Conservation (phyloP, 179 eudicot species). For the Drosera spatulata region DNA sequence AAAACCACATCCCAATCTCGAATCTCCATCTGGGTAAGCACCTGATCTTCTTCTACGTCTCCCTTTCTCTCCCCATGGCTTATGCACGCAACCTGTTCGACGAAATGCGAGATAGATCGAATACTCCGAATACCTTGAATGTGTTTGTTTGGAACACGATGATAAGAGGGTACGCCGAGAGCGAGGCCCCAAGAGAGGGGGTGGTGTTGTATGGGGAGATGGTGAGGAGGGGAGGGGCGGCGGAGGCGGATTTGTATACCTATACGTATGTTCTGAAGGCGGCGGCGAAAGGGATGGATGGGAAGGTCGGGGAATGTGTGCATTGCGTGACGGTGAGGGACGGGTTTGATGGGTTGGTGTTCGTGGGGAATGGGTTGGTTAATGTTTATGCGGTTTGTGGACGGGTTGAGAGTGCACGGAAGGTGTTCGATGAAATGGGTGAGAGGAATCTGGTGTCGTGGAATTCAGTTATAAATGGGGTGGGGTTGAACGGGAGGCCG, state of each 20-base stretch:
- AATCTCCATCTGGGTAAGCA: slow-evolving; percentile 58
- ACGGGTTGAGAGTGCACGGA: slow-evolving; percentile 44
- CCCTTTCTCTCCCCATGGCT: slow-evolving; percentile 44
- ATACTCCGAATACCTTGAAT: slow-evolving; percentile 16
- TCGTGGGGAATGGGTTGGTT: slow-evolving; percentile 62
- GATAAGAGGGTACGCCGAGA: slow-evolving; percentile 80
- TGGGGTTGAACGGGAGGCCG: slow-evolving; percentile 55
- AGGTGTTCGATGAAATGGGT: slow-evolving; percentile 57
- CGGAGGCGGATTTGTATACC: slow-evolving; percentile 60
- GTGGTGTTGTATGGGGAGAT: slow-evolving; percentile 36
- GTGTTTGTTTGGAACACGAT: slow-evolving; percentile 67
- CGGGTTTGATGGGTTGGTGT: slow-evolving; percentile 49
- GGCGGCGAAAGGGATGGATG: slow-evolving; percentile 41
- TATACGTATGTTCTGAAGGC: slow-evolving; percentile 76
- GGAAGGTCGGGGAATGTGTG: slow-evolving; percentile 50
- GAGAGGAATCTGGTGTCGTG: slow-evolving; percentile 71
- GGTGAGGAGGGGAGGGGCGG: slow-evolving; percentile 12
- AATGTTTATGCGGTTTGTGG: slow-evolving; percentile 66
- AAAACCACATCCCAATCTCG: slow-evolving; percentile 46
- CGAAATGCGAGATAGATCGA: slow-evolving; percentile 19
- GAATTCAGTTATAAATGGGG: slow-evolving; percentile 82
- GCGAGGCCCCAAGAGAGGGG: slow-evolving; percentile 39
- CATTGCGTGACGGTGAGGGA: slow-evolving; percentile 43
- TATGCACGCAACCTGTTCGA: slow-evolving; percentile 46
- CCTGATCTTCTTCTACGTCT: slow-evolving; percentile 54